Percentiles rank a stretch among this genome's conserved stretches.
Evolutionary conservation across 148 eudicot species (phyloP).

Genomic region (Chenopodium berlandieri): DNA sequence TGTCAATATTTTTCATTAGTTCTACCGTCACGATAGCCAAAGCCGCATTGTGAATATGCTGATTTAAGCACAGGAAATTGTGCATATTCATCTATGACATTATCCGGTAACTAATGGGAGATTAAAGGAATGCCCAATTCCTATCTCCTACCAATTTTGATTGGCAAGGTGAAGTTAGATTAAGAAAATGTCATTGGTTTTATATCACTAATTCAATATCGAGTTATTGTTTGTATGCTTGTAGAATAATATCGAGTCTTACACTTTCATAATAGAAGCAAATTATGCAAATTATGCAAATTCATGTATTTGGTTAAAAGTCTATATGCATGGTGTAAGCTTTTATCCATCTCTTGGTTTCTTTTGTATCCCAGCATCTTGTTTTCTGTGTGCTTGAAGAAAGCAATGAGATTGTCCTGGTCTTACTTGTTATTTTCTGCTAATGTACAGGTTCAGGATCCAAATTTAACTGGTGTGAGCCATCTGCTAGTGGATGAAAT

Average conservation of each 20-base stretch:
- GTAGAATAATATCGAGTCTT: background rate
- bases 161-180: background rate
- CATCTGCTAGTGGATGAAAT: slow-evolving; percentile 97
- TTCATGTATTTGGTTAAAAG: background rate
- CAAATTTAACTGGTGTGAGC: slow-evolving; percentile 77
- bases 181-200: background rate
- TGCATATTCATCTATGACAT: background rate
- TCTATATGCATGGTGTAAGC: background rate
- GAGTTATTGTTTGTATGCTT: background rate
- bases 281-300: background rate
- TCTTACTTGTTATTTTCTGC: slow-evolving; percentile 1
- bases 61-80: background rate
- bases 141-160: background rate
- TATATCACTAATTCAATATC: background rate
- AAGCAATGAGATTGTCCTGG: background rate
- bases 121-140: background rate
- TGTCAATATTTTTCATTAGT: background rate
- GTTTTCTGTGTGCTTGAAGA: slow-evolving; percentile 1
- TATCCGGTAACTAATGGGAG: background rate
- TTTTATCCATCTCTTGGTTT: background rate
- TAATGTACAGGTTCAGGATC: slow-evolving; percentile 72
- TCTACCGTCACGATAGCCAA: background rate
- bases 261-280: background rate
- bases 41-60: background rate
- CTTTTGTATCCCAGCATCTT: background rate